These are phyloP conservation scores for Trametes hirsuta DNA, from an alignment of 1,284 basidiomycete genomes.

Conservation along the genomic window DNA sequence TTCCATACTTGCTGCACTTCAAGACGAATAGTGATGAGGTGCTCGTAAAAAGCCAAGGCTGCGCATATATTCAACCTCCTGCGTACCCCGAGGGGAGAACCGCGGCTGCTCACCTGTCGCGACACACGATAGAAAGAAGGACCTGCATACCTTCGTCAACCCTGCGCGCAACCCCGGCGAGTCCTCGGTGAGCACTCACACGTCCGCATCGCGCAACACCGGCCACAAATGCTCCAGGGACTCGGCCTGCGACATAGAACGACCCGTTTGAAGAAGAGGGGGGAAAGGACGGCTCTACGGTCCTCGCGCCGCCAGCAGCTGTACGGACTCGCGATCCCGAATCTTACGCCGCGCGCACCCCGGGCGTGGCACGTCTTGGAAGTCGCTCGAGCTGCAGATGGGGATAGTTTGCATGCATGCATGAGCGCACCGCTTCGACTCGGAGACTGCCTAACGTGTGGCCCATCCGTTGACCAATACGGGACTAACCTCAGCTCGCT, in stretches of 20 bases:
- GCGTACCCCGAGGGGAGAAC: background rate
- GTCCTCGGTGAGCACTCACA: background rate
- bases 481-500: no score
- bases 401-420: no score
- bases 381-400: no score
- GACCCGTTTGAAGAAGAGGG: background rate
- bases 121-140: slow-evolving; percentile 14
- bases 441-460: no score
- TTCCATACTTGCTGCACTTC: slow-evolving; percentile 24
- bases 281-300: background rate
- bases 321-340: background rate
- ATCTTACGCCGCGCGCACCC: no score
- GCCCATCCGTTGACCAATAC: no score
- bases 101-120: slow-evolving; percentile 7
- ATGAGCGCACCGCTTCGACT: no score
- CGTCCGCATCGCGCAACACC: slow-evolving; percentile 8
- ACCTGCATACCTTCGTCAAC: background rate
- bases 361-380: no score
- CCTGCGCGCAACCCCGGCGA: no score
- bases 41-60: slow-evolving; percentile 20
- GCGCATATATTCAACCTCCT: background rate
- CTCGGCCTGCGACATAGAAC: background rate
- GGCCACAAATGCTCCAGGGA: slow-evolving; percentile 10
- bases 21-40: slow-evolving; percentile 17
- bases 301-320: background rate